Conservation (phyloP, 106 monocot species). For the Chionographis japonica region DNA sequence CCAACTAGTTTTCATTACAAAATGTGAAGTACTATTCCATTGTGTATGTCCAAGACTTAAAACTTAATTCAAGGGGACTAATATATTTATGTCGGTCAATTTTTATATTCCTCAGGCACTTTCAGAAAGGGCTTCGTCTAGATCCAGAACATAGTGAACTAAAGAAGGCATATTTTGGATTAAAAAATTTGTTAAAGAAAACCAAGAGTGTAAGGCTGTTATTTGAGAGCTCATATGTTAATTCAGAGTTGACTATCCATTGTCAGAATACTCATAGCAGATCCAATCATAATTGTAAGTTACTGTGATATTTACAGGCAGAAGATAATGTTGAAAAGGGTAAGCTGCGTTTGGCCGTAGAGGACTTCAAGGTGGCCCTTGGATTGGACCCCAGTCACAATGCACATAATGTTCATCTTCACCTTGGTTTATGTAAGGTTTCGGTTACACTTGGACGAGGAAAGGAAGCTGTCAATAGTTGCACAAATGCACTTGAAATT, state of each 20-base stretch:
- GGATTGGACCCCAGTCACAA: slow-evolving; percentile 68
- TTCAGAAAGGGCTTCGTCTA: slow-evolving; percentile 83
- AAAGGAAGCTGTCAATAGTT: slow-evolving; percentile 81
- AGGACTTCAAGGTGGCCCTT: slow-evolving; percentile 85
- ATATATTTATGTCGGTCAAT: neutral
- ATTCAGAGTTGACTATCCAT: neutral
- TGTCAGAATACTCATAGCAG: neutral
- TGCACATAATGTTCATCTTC: slow-evolving; percentile 84
- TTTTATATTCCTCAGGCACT: slow-evolving; percentile 56
- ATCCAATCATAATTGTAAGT: slow-evolving; percentile 3
- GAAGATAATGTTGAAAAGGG: slow-evolving; percentile 92
- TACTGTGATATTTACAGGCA: slow-evolving; percentile 44
- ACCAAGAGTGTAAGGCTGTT: slow-evolving; percentile 66
- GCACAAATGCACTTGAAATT: slow-evolving; percentile 78
- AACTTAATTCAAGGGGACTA: neutral
- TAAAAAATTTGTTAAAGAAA: slow-evolving; percentile 93
- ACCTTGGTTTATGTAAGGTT: slow-evolving; percentile 83
- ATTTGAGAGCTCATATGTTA: neutral
- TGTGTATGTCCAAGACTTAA: no score
- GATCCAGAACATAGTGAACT: slow-evolving; percentile 90
- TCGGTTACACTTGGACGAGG: slow-evolving; percentile 95
- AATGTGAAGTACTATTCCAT: no score
- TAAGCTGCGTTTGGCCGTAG: slow-evolving; percentile 75
- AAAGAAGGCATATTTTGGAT: slow-evolving; percentile 97
- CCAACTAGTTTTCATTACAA: no score